Evolutionary conservation across 202 grass and related monocot species (phyloP).

Genomic region (Digitaria exilis): DNA sequence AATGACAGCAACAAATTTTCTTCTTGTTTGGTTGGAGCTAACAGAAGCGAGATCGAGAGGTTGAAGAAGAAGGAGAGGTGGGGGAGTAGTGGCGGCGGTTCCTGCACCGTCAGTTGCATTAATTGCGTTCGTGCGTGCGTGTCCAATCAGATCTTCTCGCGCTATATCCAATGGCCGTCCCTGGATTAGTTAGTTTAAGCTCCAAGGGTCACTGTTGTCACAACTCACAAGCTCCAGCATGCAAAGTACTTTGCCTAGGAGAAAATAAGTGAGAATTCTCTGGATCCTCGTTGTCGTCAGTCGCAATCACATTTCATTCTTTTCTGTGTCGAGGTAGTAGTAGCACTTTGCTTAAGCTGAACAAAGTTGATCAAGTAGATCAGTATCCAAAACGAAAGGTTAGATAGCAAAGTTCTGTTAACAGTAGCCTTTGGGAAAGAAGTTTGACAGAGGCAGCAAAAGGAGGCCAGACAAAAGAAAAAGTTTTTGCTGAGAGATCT

Average conservation of each 20-base stretch:
- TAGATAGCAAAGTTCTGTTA: background rate
- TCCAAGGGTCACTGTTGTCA: background rate
- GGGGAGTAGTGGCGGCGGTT: background rate
- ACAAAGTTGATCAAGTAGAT: background rate
- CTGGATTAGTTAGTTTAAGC: background rate
- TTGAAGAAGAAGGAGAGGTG: background rate
- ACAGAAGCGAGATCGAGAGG: constrained; percentile 12
- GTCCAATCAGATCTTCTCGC: background rate
- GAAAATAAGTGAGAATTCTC: background rate
- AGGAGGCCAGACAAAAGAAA: background rate
- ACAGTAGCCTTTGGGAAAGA: constrained; percentile 3
- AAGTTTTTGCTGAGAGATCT: background rate
- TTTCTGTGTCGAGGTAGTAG: background rate
- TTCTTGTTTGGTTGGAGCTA: background rate
- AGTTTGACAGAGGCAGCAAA: background rate
- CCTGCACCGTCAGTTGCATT: background rate
- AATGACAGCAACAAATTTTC: background rate
- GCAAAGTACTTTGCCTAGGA: background rate
- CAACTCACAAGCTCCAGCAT: background rate
- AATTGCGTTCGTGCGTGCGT: background rate
- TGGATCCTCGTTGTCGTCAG: background rate
- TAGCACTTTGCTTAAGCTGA: background rate
- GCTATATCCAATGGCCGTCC: constrained; percentile 15
- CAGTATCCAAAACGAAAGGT: background rate
- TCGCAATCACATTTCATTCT: background rate